phyloP scores from a whole-genome alignment of 257 asterid genomes.

The Nicotiana paniculata region DNA sequence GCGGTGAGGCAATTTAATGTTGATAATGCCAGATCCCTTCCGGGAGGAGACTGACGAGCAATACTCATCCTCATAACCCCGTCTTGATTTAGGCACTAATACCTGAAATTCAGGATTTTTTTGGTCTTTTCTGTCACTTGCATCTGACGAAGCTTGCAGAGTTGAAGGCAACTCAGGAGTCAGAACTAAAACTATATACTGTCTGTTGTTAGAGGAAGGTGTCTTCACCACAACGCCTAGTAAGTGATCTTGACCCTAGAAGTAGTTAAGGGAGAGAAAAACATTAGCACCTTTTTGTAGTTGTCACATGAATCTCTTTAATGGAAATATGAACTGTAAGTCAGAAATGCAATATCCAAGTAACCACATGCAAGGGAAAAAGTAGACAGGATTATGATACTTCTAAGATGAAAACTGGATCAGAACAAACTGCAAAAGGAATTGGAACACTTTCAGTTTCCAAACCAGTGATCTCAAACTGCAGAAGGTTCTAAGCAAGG shows the following conservation, averaged over 20 bases:
- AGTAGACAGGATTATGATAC: not conserved
- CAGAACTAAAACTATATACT: conserved; percentile 76
- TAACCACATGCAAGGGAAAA: not conserved
- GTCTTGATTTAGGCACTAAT: conserved; percentile 79
- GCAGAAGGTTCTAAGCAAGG: not conserved
- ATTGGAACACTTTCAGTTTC: not conserved
- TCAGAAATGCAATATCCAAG: not conserved
- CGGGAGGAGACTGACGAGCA: conserved; percentile 57
- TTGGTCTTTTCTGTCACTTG: conserved; percentile 26
- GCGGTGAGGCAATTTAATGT: conserved; percentile 72
- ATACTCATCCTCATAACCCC: conserved; percentile 87
- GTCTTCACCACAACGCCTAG: conserved; percentile 81
- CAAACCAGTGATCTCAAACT: not conserved
- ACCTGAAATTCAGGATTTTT: conserved; percentile 55
- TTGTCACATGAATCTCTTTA: not conserved
- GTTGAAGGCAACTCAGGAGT: conserved; percentile 63
- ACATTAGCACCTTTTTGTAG: not conserved
- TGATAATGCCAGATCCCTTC: conserved; percentile 71
- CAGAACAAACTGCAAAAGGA: conserved; percentile 5
- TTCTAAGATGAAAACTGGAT: not conserved
- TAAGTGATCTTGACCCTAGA: conserved; percentile 89
- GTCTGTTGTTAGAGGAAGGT: conserved; percentile 59
- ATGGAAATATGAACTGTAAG: not conserved
- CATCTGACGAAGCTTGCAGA: conserved; percentile 33
- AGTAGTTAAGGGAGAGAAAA: conserved; percentile 13